A percentile compares a stretch with the other conserved stretches of the same genome.
phyloP scores from a whole-genome alignment of 805 yeast genomes.

The Candida ipomoeae region DNA sequence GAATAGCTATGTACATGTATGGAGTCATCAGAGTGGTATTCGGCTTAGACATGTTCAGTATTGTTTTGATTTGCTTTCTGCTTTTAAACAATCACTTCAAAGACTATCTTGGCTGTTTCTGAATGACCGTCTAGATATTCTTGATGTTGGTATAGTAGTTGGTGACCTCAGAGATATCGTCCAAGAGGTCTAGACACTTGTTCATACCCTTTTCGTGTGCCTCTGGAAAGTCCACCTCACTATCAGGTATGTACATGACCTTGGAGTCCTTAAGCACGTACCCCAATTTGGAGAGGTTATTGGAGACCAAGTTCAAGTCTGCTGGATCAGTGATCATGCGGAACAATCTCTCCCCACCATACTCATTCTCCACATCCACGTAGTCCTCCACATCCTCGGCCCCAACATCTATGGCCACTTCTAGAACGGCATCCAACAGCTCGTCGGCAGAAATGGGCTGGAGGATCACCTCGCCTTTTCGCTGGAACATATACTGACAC shows the following conservation, averaged over 20 bases:
- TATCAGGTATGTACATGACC: conserved; percentile 61
- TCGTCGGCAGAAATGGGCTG: conserved; percentile 34
- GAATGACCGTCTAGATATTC: conserved; percentile 17
- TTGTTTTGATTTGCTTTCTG: too few species aligned
- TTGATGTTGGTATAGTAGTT: conserved; percentile 69
- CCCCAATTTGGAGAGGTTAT: conserved; percentile 46
- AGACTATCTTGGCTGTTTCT: background rate
- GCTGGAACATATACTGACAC: conserved; percentile 70
- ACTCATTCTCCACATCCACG: conserved; percentile 39
- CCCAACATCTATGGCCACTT: conserved; percentile 69
- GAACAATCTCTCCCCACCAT: conserved; percentile 29
- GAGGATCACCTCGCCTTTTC: conserved; percentile 67
- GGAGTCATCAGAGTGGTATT: too few species aligned
- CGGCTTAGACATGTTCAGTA: too few species aligned
- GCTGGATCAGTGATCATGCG: conserved; percentile 60
- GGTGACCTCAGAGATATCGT: conserved; percentile 80
- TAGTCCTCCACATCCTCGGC: conserved; percentile 72
- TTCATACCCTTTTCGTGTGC: conserved; percentile 50
- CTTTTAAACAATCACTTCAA: too few species aligned
- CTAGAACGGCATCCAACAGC: conserved; percentile 65
- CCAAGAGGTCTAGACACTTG: conserved; percentile 58
- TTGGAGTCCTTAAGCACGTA: conserved; percentile 69
- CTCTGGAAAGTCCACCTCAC: conserved; percentile 49
- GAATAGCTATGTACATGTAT: too few species aligned
- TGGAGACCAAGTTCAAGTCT: conserved; percentile 59